Base-by-base conservation (phyloP, 2,329 filamentous ascomycete species). In the Fragosphaeria purpurea region DNA sequence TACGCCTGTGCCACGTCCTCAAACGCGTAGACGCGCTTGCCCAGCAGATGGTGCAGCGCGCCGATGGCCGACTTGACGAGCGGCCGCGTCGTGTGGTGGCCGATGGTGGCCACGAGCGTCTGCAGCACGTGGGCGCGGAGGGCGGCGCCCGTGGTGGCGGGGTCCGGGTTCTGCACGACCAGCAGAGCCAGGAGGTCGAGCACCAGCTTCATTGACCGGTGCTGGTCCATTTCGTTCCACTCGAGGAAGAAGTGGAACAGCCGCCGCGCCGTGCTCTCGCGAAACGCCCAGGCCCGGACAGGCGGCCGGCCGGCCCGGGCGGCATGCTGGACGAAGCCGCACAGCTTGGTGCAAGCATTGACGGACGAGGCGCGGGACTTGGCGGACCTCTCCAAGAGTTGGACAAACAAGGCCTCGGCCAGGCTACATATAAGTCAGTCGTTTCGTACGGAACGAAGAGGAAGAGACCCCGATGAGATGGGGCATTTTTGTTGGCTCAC, bases 51-150 rank as follows among this genome's bases (percentile, higher is more conserved):
- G 45, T 85, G 80, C 39, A 88, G 67, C 12, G 77, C 77, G 59
- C 83, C 82, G 54, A 88, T 75, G 6, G 82, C 79, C 38, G 84
- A 84, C 62, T 88, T 88, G 41, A 82, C 80, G 47, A 83, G 71
- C 8, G 81, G 76, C 55, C 78, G 81, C 12, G 80, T 72, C 37
- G 79, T 79, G 53, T 77, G 72, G 51, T 78, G 74, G 30, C 75
- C 72, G 41, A 86, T 73, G 11, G 83, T 78, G 2, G 76, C 74
- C 12, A 85, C 60, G 6, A 82, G 70, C 5, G 68, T 74, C 32
- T 71, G 63, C 12, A 82, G 59, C 6, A 83, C 68, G 12, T 60
- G 62, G 13, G 61, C 57, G 57, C 75, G 77, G 35, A 74, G 67
- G 4, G 61, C 53, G 10, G 57, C 59, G 3, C 67, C 65, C 22